Evolutionary conservation across 2,329 filamentous ascomycete genomes (phyloP).

Genomic region (Colletotrichum higginsianum): DNA sequence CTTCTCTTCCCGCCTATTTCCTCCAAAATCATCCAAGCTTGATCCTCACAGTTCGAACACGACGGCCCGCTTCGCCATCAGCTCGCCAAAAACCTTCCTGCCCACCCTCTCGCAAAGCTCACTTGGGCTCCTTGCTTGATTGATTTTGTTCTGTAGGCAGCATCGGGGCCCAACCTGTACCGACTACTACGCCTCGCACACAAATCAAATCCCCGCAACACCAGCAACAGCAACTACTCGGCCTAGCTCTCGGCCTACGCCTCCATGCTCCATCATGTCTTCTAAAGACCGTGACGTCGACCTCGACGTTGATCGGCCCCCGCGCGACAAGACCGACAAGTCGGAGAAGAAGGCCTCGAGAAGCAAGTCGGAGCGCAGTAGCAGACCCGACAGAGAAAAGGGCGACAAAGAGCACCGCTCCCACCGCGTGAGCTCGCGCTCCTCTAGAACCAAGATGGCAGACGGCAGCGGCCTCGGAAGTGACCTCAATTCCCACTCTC

Average conservation of each 20-base stretch:
- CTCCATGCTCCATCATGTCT: constrained; percentile 53
- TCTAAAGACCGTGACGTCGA: constrained; percentile 60
- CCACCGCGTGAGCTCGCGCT: constrained; percentile 43
- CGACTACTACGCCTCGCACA: not conserved
- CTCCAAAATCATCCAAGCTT: constrained; percentile 32
- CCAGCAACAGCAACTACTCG: constrained; percentile 6
- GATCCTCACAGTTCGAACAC: constrained; percentile 8
- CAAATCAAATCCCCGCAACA: not conserved
- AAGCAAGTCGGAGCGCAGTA: constrained; percentile 38
- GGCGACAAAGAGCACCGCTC: constrained; percentile 44
- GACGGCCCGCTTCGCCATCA: constrained; percentile 30
- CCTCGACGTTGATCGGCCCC: constrained; percentile 47
- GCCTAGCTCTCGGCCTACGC: constrained; percentile 38
- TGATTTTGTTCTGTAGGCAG: not conserved
- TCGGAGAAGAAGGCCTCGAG: constrained; percentile 34
- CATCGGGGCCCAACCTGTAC: not conserved
- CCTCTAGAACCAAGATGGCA: constrained; percentile 40
- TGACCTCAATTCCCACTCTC: constrained; percentile 30
- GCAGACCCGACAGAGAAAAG: constrained; percentile 46
- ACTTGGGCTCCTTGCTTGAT: constrained; percentile 1
- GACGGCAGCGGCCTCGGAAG: constrained; percentile 42
- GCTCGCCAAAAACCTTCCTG: constrained; percentile 6
- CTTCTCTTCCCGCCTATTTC: constrained; percentile 31
- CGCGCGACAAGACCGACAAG: constrained; percentile 55
- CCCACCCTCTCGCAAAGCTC: constrained; percentile 17